Conservation (phyloP, 176 grass and related monocot genomes). For the Pharus latifolius region DNA sequence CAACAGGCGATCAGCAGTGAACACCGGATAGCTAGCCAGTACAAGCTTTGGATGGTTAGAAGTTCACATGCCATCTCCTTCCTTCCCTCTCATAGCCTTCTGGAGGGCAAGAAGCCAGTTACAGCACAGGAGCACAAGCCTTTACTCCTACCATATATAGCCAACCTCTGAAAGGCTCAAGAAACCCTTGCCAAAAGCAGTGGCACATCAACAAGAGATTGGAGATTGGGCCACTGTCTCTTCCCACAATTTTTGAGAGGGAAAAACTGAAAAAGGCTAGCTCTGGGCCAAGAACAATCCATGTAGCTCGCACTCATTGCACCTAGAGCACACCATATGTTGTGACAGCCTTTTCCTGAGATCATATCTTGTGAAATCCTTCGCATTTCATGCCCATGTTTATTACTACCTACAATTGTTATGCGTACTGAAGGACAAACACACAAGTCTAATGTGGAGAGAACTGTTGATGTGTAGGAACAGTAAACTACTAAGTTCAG, state of each 20-base stretch:
- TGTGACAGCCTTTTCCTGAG: slow-evolving; percentile 5
- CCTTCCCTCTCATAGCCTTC: slow-evolving; percentile 3
- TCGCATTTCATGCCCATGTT: slow-evolving; percentile 9
- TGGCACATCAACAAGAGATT: neutral
- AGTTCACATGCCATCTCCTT: slow-evolving; percentile 46
- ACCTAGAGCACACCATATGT: neutral
- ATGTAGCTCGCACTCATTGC: slow-evolving; percentile 18
- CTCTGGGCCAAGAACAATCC: slow-evolving; percentile 37
- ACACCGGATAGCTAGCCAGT: slow-evolving; percentile 3
- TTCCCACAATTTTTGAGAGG: neutral
- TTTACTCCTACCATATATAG: slow-evolving; percentile 33
- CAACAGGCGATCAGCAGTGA: neutral
- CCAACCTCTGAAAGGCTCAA: slow-evolving; percentile 16
- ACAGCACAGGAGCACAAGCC: slow-evolving; percentile 18
- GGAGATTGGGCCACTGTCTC: slow-evolving; percentile 27
- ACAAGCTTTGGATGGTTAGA: slow-evolving; percentile 32
- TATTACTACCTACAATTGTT: neutral
- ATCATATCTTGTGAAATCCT: slow-evolving; percentile 15
- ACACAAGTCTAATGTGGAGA: slow-evolving; percentile 13
- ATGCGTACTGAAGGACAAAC: slow-evolving; percentile 7
- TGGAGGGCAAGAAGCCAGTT: slow-evolving; percentile 25
- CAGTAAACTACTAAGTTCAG: neutral
- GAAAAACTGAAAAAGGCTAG: slow-evolving; percentile 11
- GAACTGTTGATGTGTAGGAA: slow-evolving; percentile 1
- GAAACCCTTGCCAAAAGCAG: slow-evolving; percentile 22